Conservation (phyloP, 1,139 yeast genomes). For the Suhomyces wounanorum region DNA sequence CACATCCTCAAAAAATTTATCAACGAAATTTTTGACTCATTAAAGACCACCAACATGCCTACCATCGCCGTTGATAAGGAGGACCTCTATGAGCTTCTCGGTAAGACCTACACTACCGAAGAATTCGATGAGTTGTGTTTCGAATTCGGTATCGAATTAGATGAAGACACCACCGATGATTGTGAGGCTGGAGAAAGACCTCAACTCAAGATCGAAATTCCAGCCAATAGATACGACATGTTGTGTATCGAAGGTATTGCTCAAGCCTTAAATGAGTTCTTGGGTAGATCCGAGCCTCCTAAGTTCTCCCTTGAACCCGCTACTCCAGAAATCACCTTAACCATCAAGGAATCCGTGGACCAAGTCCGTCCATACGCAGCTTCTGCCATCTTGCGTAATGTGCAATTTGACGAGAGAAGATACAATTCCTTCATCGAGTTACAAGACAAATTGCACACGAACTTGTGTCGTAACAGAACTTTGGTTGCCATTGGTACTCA, state of each 20-base stretch:
- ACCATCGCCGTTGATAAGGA: slow-evolving; percentile 93
- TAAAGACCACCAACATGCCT: slow-evolving; percentile 62
- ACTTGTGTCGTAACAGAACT: slow-evolving; percentile 94
- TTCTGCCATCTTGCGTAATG: slow-evolving; percentile 85
- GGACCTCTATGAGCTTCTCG: slow-evolving; percentile 82
- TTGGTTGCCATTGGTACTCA: slow-evolving; percentile 99
- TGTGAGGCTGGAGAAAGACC: slow-evolving; percentile 85
- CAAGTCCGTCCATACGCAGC: slow-evolving; percentile 90
- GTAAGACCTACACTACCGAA: slow-evolving; percentile 77
- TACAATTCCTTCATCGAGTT: slow-evolving; percentile 94
- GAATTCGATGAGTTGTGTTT: slow-evolving; percentile 97
- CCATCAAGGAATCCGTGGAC: slow-evolving; percentile 72
- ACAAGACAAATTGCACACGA: slow-evolving; percentile 94
- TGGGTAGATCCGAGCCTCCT: slow-evolving; percentile 71
- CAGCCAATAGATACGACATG: slow-evolving; percentile 98
- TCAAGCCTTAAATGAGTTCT: slow-evolving; percentile 87
- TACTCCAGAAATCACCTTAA: slow-evolving; percentile 63
- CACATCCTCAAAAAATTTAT: slow-evolving; percentile 9
- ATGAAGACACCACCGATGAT: slow-evolving; percentile 90
- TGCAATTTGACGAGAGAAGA: slow-evolving; percentile 76
- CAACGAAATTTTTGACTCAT: slow-evolving; percentile 14
- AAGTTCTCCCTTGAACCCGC: slow-evolving; percentile 61
- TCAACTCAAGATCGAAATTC: slow-evolving; percentile 92
- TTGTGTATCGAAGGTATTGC: slow-evolving; percentile 98
- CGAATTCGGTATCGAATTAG: slow-evolving; percentile 96